Base-by-base conservation (phyloP, 169 alveolate genomes). In the Plasmodium reichenowi region DNA sequence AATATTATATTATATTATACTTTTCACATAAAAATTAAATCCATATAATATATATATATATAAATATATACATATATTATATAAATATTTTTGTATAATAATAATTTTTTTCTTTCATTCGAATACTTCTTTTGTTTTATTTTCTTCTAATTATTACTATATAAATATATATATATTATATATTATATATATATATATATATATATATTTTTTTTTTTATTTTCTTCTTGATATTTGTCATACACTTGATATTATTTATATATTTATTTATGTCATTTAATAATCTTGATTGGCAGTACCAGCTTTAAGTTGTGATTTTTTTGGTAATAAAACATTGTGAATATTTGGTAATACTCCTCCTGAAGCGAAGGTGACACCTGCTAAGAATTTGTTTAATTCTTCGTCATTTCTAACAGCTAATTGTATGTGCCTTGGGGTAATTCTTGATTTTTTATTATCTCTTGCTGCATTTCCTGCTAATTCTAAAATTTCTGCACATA, bases 311-410 rank as follows among this genome's bases (percentile, higher is more conserved):
- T 75, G 88, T 2, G 93, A 45, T 89, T 97, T 97, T 92, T 96
- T 95, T 88, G 99, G 99, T 64, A 98, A 94, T 71, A 98, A 96
- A 68, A 97, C 97, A 76, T 98, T 96, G 90, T 98, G 99, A 93
- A 98, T 98, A 94, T 97, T 96, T 74, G 99, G 99, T 88, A 97
- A 91, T 67, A 98, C 99, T 92, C 99, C 99, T 76, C 99, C 99
- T 24, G 97, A 93, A 78, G 99, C 99, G 83, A 99, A 97, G 91
- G 99, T 98, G 72, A 99, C 97, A 78, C 99, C 98, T 22, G 98
- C 98, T 93, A 99, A 95, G 88, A 98, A 97, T 93, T 97, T 98
- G 97, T 97, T 96, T 85, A 99, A 97, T 94, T 99, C 99, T 93
- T 98, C 99, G 93, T 99, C 99, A 94, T 98, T 97, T 94, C 99